Evolutionary conservation across 1,284 basidiomycete species (phyloP).

Genomic region (Cerioporus squamosus): DNA sequence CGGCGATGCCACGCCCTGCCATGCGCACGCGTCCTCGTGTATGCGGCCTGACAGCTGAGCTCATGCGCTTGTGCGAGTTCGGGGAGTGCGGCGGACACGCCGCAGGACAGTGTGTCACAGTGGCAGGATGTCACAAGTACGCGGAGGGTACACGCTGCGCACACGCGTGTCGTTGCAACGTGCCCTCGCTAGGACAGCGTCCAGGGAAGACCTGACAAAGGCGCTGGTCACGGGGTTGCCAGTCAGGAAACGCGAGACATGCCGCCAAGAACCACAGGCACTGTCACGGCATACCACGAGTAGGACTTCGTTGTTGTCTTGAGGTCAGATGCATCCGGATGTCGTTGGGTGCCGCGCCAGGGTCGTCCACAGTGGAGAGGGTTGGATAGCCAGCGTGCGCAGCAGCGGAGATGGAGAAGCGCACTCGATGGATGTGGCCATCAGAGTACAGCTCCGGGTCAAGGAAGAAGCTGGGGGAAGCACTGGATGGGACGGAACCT

Average conservation of each 20-base stretch:
- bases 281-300: no score
- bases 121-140: background rate
- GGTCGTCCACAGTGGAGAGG: background rate
- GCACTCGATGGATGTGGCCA: background rate
- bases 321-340: background rate
- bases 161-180: constrained; percentile 4
- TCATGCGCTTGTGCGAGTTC: constrained; percentile 1
- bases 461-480: no score
- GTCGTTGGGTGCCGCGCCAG: background rate
- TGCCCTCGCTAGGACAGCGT: background rate
- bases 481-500: no score
- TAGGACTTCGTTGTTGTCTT: no score
- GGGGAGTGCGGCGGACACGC: background rate
- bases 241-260: background rate
- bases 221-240: background rate
- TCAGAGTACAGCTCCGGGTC: background rate
- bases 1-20: background rate
- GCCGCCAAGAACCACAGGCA: no score
- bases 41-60: constrained; percentile 6
- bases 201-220: background rate
- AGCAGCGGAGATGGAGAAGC: constrained; percentile 11
- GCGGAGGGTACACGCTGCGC: background rate
- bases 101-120: background rate
- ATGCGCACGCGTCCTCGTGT: background rate
- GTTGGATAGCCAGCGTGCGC: constrained; percentile 1